Base-by-base conservation (phyloP, 2,329 filamentous ascomycete species). In the Cercospora nicotianae region DNA sequence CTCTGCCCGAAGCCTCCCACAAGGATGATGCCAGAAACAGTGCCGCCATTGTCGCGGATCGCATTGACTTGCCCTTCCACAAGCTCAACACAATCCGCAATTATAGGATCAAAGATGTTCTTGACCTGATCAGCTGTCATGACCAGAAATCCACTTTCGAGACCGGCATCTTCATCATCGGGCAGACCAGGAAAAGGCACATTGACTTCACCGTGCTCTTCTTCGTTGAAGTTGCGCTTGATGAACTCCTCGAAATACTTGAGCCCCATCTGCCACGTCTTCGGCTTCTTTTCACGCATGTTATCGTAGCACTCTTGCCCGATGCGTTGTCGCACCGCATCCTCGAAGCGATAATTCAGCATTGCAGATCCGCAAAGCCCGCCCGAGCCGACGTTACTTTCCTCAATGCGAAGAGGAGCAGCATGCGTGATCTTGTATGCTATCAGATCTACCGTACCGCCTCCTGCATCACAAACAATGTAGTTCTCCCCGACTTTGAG, bases 211-310 rank as follows among this genome's bases (percentile, higher is more conserved):
- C 64, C 71, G 62, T 73, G 73, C 60, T 89, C 85, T 70, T 91
- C 87, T 75, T 93, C 91, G 58, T 92, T 90, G 76, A 94, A 94
- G 75, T 93, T 93, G 13, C 91, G 86, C 80, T 94, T 94, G 13
- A 94, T 91, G 76, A 92, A 93, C 76, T 94, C 91, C 74, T 94
- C 91, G 78, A 93, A 94, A 75, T 93, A 93, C 65, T 88, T 86
- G 61, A 94, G 81, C 10, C 45, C 61, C 81, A 83, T 83, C 65
- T 81, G 91, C 90, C 91, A 94, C 0, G 89, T 92, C 79, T 91
- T 93, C 3, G 86, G 86, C 78, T 93, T 93, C 80, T 91, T 91
- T 63, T 87, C 78, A 76, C 91, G 91, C 89, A 94, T 93, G 79
- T 89, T 87, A 31, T 90, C 87, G 75, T 93, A 93, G 18, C 64